Evolutionary conservation across 169 alveolate genomes (phyloP).

Genomic region (Perkinsus marinus): DNA sequence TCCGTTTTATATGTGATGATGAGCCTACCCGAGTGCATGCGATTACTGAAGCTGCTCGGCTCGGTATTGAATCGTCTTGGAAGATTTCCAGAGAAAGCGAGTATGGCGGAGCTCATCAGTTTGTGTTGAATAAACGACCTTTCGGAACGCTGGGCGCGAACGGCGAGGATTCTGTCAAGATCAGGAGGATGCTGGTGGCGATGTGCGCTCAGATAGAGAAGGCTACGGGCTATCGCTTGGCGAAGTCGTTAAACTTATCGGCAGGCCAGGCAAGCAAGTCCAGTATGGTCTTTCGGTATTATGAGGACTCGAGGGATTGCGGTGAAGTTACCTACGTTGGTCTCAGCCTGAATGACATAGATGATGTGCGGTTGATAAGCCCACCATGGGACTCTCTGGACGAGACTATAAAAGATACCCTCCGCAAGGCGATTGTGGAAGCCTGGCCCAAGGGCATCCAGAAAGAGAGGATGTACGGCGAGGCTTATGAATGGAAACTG

Average conservation of each 20-base stretch:
- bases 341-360: not conserved
- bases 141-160: not conserved
- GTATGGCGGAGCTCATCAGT: not conserved
- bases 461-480: not conserved
- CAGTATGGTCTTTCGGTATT: not conserved
- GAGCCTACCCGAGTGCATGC: not conserved
- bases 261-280: not conserved
- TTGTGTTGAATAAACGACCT: not conserved
- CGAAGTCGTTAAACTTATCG: not conserved
- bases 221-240: not conserved
- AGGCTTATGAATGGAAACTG: not conserved
- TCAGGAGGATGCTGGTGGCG: not conserved
- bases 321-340: not conserved
- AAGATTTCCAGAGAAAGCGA: not conserved
- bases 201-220: not conserved
- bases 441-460: not conserved
- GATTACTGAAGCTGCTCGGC: not conserved
- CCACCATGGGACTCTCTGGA: not conserved
- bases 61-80: not conserved
- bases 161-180: not conserved
- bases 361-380: not conserved
- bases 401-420: not conserved
- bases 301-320: not conserved
- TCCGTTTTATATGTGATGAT: not conserved
- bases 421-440: not conserved